A percentile compares a stretch with the other conserved stretches of the same genome.
phyloP scores from a whole-genome alignment of 495 filamentous ascomycete species.

The Hypoxylon rickii region DNA sequence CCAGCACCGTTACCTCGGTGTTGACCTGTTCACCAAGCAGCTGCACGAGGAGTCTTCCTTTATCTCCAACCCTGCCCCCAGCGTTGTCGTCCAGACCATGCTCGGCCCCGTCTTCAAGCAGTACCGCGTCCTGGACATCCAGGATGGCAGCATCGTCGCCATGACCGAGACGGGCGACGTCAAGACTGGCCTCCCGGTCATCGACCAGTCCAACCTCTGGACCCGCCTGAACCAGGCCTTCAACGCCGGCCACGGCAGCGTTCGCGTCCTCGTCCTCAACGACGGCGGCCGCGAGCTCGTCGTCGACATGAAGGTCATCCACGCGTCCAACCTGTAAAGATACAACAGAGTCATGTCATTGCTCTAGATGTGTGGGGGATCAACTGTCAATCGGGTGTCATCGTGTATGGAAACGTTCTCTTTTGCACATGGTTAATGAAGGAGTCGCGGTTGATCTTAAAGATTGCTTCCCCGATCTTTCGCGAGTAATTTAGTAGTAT shows the following conservation, averaged over 20 bases:
- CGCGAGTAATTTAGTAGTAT: constrained; percentile 31
- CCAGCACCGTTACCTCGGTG: constrained; percentile 99
- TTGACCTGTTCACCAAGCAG: constrained; percentile 97
- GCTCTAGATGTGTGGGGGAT: constrained; percentile 25
- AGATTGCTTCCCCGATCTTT: constrained; percentile 18
- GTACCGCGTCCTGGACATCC: constrained; percentile 98
- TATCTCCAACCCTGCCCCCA: constrained; percentile 93
- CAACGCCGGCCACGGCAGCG: constrained; percentile 86
- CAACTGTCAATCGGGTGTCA: constrained; percentile 24
- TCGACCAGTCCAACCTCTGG: constrained; percentile 90
- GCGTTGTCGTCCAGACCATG: constrained; percentile 98
- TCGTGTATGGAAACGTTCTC: constrained; percentile 19
- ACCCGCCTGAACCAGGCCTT: constrained; percentile 81
- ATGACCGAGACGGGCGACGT: constrained; percentile 78
- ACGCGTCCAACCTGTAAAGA: constrained; percentile 63
- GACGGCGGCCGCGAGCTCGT: constrained; percentile 93
- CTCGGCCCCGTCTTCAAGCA: constrained; percentile 99
- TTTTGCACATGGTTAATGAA: constrained; percentile 30
- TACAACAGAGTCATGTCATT: background rate
- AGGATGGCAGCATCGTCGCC: constrained; percentile 69
- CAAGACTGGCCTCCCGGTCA: constrained; percentile 92
- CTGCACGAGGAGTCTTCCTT: constrained; percentile 98
- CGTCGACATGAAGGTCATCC: constrained; percentile 98
- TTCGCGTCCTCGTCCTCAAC: constrained; percentile 93
- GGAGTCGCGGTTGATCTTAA: constrained; percentile 36